Conservation (phyloP, 306 rosid genomes). For the Macrotyloma uniflorum region DNA sequence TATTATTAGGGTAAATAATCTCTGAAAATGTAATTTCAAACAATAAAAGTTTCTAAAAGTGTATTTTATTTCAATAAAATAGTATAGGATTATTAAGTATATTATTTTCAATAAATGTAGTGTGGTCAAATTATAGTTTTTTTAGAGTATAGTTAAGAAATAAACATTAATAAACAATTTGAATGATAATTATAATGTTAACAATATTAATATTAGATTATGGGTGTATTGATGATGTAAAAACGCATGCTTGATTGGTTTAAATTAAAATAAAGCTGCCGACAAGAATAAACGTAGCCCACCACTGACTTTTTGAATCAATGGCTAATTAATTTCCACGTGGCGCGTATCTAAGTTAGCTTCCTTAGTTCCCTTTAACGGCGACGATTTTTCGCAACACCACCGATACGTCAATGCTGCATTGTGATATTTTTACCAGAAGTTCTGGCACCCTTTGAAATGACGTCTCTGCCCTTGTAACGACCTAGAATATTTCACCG, state of each 20-base stretch:
- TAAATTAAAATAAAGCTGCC: slow-evolving; percentile 29
- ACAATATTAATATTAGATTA: neutral
- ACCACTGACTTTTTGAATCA: slow-evolving; percentile 10
- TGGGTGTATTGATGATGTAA: neutral
- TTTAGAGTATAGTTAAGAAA: neutral
- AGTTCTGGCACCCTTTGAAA: neutral
- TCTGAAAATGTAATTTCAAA: no score
- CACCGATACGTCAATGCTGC: neutral
- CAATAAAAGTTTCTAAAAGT: no score
- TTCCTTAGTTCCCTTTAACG: slow-evolving; percentile 46
- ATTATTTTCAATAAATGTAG: no score
- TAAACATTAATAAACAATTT: neutral
- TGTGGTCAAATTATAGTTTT: neutral
- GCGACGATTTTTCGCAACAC: slow-evolving; percentile 61
- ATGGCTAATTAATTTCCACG: slow-evolving; percentile 20
- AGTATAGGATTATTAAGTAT: no score
- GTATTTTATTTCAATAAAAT: no score
- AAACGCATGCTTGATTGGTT: neutral
- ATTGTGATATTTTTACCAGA: neutral
- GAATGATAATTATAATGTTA: neutral
- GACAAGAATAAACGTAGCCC: slow-evolving; percentile 25
- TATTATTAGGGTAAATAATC: no score
- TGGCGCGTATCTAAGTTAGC: neutral
- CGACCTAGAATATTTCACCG: neutral
- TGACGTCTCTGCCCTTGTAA: slow-evolving; percentile 3